Conservation (phyloP, 257 asterid species). For the Gentiana straminea region DNA sequence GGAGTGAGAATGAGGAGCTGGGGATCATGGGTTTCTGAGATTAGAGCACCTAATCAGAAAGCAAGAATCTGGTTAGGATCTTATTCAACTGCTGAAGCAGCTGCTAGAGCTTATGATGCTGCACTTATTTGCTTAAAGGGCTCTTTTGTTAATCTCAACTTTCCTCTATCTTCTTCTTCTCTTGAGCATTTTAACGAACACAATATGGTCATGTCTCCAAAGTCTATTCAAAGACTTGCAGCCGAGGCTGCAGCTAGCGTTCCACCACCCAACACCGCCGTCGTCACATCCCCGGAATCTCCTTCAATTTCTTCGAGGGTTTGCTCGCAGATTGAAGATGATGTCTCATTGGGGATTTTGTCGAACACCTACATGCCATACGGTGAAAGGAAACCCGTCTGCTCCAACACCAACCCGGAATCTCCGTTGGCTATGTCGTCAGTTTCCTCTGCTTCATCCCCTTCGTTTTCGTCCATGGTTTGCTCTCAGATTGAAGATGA, state of each 20-base stretch:
- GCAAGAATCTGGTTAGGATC: constrained; percentile 95
- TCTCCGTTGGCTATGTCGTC: constrained; percentile 3
- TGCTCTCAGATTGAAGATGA: constrained; percentile 20
- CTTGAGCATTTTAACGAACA: neutral
- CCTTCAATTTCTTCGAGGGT: constrained; percentile 14
- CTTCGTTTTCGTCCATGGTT: neutral
- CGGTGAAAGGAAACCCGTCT: neutral
- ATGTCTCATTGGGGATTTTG: constrained; percentile 1
- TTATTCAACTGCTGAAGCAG: constrained; percentile 86
- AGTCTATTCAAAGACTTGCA: constrained; percentile 65
- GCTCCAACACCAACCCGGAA: too few species aligned
- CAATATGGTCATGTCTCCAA: constrained; percentile 40
- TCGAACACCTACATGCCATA: constrained; percentile 1
- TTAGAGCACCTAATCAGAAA: constrained; percentile 89
- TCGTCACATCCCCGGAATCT: constrained; percentile 6
- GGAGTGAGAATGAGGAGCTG: constrained; percentile 97
- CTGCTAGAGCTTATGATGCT: constrained; percentile 95
- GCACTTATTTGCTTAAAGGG: constrained; percentile 80
- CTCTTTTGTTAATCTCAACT: constrained; percentile 56
- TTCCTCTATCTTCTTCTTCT: constrained; percentile 29
- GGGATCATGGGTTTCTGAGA: constrained; percentile 92
- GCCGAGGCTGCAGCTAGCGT: constrained; percentile 30
- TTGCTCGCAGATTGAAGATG: constrained; percentile 20
- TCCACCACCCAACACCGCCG: neutral
- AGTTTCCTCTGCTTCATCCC: constrained; percentile 4